Percentiles rank a stretch among this genome's conserved stretches.
Conservation (phyloP, 176 grass and related monocot species). For the Luzula sylvatica region DNA sequence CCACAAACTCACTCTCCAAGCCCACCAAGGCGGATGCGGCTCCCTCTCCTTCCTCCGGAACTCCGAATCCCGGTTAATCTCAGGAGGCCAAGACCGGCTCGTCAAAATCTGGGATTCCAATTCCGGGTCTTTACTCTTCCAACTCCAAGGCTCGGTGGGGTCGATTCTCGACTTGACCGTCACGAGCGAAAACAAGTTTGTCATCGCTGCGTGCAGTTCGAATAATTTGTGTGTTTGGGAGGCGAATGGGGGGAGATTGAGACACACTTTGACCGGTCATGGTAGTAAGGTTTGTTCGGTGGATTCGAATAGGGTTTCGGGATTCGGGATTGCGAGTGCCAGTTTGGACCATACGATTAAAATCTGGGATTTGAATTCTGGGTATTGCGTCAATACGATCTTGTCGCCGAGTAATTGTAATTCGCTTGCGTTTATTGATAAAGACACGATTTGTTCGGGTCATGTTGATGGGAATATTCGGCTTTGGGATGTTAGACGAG, state of each 20-base stretch:
- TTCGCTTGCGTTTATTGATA: conserved; percentile 71
- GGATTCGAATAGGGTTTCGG: conserved; percentile 59
- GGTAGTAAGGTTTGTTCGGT: conserved; percentile 78
- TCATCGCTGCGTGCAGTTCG: conserved; percentile 91
- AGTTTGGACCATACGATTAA: conserved; percentile 91
- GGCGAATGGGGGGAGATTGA: conserved; percentile 48
- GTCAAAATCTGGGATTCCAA: conserved; percentile 89
- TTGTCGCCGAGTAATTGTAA: conserved; percentile 83
- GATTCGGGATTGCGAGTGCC: conserved; percentile 54
- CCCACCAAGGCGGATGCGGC: conserved; percentile 90
- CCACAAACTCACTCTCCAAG: conserved; percentile 56
- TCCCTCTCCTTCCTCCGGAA: conserved; percentile 69
- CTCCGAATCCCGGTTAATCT: conserved; percentile 75
- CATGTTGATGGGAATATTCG: conserved; percentile 86
- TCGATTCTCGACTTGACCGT: conserved; percentile 85
- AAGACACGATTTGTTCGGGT: conserved; percentile 73
- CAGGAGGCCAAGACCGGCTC: conserved; percentile 78
- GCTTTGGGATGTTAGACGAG: conserved; percentile 61
- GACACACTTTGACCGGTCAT: conserved; percentile 87
- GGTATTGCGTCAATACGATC: conserved; percentile 86
- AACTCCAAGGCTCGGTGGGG: conserved; percentile 70
- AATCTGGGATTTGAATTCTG: conserved; percentile 83
- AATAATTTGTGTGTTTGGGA: conserved; percentile 97
- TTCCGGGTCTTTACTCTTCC: conserved; percentile 51
- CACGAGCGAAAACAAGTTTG: conserved; percentile 85